These are phyloP conservation scores for Gaultheria prostrata DNA, from an alignment of 148 eudicot species.

Conservation along the genomic window DNA sequence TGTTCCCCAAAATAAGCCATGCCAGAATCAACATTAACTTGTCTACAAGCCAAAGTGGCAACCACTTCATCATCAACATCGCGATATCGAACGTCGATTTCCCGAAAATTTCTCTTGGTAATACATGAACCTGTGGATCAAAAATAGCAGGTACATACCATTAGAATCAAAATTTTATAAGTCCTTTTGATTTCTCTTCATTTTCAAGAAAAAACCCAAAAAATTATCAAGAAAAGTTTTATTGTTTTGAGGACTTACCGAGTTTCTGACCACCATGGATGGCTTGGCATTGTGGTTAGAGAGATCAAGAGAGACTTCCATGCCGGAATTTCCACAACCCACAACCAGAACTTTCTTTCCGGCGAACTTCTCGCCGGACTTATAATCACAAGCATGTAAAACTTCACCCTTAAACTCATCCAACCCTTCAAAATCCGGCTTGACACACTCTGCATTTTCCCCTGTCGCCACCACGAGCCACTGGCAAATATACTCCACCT, in stretches of 20 bases:
- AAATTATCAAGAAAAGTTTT: neutral
- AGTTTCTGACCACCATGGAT: constrained; percentile 68
- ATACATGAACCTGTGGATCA: constrained; percentile 60
- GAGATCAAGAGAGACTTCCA: constrained; percentile 92
- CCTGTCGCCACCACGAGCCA: constrained; percentile 93
- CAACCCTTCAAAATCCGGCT: constrained; percentile 74
- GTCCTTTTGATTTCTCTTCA: neutral
- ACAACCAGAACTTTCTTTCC: constrained; percentile 78
- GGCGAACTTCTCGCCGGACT: constrained; percentile 56
- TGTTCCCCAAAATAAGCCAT: constrained; percentile 66
- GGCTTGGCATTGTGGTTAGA: constrained; percentile 72
- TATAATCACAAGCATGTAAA: constrained; percentile 69
- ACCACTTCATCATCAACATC: constrained; percentile 63
- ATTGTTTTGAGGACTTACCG: constrained; percentile 61
- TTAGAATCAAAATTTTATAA: neutral
- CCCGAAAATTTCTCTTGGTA: constrained; percentile 78
- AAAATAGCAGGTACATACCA: neutral
- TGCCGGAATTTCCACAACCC: constrained; percentile 94
- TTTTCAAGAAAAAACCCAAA: neutral
- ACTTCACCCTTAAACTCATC: constrained; percentile 62
- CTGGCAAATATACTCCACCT: constrained; percentile 80
- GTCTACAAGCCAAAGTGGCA: constrained; percentile 84
- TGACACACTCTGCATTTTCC: constrained; percentile 74
- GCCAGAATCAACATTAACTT: constrained; percentile 57
- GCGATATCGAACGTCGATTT: constrained; percentile 75